These are phyloP conservation scores for Rhizomucor pusillus DNA, from an alignment of 371 early-diverging fungal genomes.

Conservation along the genomic window DNA sequence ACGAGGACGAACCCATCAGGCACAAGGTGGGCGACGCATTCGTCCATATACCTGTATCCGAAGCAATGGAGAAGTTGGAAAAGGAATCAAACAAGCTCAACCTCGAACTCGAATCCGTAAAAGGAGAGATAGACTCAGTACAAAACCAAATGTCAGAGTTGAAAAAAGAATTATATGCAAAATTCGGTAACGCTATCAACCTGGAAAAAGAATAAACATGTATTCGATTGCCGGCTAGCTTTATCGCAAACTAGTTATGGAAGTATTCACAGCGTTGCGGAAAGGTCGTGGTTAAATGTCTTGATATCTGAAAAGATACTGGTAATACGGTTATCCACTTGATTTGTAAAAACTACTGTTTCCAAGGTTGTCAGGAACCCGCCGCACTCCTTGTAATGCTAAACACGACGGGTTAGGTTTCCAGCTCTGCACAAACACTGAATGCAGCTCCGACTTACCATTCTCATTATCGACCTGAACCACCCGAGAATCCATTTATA, in stretches of 20 bases:
- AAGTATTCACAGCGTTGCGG: no score
- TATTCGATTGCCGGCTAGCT: no score
- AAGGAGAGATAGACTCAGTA: slow-evolving; percentile 67
- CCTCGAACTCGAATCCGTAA: slow-evolving; percentile 58
- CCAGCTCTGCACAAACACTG: background rate
- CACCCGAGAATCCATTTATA: slow-evolving; percentile 80
- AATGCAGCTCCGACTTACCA: slow-evolving; percentile 21
- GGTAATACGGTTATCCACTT: slow-evolving; percentile 52
- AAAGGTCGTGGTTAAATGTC: background rate
- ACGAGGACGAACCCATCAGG: slow-evolving; percentile 85
- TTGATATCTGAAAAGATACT: slow-evolving; percentile 44
- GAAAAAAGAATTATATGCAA: slow-evolving; percentile 83
- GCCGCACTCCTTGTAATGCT: slow-evolving; percentile 68
- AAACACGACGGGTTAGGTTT: background rate
- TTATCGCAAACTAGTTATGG: no score
- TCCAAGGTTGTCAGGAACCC: slow-evolving; percentile 66
- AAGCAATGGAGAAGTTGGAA: slow-evolving; percentile 71
- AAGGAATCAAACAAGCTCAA: slow-evolving; percentile 60
- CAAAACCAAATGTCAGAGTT: slow-evolving; percentile 78
- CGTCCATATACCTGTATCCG: slow-evolving; percentile 71
- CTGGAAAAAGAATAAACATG: slow-evolving; percentile 74
- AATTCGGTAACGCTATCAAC: slow-evolving; percentile 94
- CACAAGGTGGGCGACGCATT: slow-evolving; percentile 92
- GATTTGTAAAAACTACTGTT: slow-evolving; percentile 64
- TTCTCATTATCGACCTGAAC: slow-evolving; percentile 78